Percentiles rank a stretch among this genome's conserved stretches.
These are phyloP conservation scores for Ephemerocybe angulata DNA, from an alignment of 768 basidiomycete genomes.

Conservation along the genomic window DNA sequence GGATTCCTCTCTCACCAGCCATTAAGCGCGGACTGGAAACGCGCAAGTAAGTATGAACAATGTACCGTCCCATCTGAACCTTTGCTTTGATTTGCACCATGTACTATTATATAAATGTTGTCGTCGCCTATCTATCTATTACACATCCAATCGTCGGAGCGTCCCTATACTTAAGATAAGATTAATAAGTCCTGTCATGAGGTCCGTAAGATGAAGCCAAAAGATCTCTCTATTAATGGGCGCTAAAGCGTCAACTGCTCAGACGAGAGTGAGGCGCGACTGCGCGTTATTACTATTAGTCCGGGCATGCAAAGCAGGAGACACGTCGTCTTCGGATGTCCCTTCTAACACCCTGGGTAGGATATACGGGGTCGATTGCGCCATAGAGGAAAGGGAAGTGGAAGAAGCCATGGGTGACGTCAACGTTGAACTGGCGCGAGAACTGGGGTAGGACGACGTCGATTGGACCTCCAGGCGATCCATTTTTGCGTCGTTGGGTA, in stretches of 20 bases:
- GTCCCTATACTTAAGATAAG: no score
- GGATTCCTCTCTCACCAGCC: slow-evolving; percentile 30
- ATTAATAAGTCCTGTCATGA: background rate
- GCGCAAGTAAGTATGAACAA: slow-evolving; percentile 9
- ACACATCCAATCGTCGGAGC: no score
- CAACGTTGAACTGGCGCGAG: background rate
- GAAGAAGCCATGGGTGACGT: background rate
- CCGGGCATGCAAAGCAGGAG: no score
- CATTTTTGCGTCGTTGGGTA: background rate
- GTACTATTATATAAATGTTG: background rate
- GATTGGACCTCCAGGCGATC: background rate
- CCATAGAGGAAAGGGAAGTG: background rate
- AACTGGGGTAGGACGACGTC: no score
- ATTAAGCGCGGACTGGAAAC: slow-evolving; percentile 58
- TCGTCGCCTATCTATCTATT: no score
- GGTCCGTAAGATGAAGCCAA: no score
- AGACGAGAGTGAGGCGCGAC: no score
- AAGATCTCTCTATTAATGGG: background rate
- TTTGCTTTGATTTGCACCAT: background rate
- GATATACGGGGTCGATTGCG: background rate
- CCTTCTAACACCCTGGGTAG: background rate
- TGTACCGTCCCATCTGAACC: background rate
- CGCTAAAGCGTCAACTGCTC: background rate
- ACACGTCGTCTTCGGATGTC: background rate
- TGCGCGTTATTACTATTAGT: no score